Percentiles rank a stretch among this genome's conserved stretches.
Evolutionary conservation across 352 stramenopile species (phyloP).

Genomic region (Nothophytophthora sp.): DNA sequence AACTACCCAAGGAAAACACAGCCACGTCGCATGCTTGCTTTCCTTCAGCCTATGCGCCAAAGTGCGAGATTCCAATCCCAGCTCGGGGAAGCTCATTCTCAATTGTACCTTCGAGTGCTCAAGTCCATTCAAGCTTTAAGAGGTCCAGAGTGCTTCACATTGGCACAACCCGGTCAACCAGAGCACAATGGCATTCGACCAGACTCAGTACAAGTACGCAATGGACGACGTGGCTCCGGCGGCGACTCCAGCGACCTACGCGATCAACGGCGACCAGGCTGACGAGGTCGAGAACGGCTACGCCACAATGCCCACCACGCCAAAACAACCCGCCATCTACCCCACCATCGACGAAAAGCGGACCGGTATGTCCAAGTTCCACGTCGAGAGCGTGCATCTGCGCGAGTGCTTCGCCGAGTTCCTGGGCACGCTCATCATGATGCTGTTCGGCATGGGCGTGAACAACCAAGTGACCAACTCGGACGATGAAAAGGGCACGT

Average conservation of each 20-base stretch:
- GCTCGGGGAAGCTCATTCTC: constrained; percentile 25
- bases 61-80: too few relatives aligned
- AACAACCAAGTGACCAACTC: constrained; percentile 60
- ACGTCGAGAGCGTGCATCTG: constrained; percentile 28
- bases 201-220: constrained; percentile 21
- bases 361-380: constrained; percentile 39
- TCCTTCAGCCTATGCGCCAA: too few relatives aligned
- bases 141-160: too few relatives aligned
- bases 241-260: constrained; percentile 30
- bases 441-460: constrained; percentile 49
- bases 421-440: constrained; percentile 47
- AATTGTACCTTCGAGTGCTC: constrained; percentile 26
- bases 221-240: constrained; percentile 9
- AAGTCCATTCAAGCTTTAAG: constrained; percentile 15
- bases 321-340: constrained; percentile 29
- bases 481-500: constrained; percentile 42
- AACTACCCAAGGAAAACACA: too few relatives aligned
- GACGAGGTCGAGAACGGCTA: constrained; percentile 25
- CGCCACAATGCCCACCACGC: constrained; percentile 16
- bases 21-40: too few relatives aligned
- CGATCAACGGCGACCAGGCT: constrained; percentile 17
- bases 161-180: too few relatives aligned
- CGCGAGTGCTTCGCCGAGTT: constrained; percentile 46
- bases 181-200: too few relatives aligned
- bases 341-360: constrained; percentile 28